Percentiles rank a stretch among this genome's conserved stretches.
Evolutionary conservation across 1,284 basidiomycete species (phyloP).

Genomic region (Irpex sp.): DNA sequence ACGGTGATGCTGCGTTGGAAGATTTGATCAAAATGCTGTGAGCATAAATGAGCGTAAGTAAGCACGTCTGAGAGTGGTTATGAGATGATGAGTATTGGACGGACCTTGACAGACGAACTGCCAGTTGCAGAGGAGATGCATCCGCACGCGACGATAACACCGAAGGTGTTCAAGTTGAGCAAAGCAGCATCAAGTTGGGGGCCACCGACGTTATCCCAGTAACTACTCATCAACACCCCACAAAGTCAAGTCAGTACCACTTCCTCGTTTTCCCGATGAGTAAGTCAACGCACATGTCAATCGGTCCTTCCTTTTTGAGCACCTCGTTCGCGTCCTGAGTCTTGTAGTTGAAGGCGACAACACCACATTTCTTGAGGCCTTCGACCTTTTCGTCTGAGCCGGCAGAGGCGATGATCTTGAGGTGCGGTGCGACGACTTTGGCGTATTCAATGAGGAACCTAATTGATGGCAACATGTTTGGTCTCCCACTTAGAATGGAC

Average conservation of each 20-base stretch:
- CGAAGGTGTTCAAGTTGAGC: constrained; percentile 8
- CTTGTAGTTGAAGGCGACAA: constrained; percentile 33
- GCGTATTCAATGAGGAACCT: constrained; percentile 14
- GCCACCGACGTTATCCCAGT: constrained; percentile 57
- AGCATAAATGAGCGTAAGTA: neutral
- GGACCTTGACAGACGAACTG: constrained; percentile 9
- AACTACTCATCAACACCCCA: neutral
- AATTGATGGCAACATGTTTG: neutral
- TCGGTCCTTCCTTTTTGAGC: constrained; percentile 11
- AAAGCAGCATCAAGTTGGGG: constrained; percentile 53
- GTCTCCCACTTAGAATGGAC: neutral
- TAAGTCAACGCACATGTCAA: constrained; percentile 8
- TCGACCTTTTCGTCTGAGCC: constrained; percentile 66
- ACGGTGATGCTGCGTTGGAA: constrained; percentile 14
- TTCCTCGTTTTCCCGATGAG: neutral
- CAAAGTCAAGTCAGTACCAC: neutral
- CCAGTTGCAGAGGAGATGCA: constrained; percentile 7
- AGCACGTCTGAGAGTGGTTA: neutral
- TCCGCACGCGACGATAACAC: constrained; percentile 15
- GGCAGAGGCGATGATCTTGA: constrained; percentile 69
- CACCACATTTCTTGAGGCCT: constrained; percentile 58
- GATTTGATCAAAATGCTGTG: constrained; percentile 14
- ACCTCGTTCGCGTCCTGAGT: constrained; percentile 6
- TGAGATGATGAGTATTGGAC: neutral
- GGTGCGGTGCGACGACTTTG: constrained; percentile 32